Evolutionary conservation across 176 grass and related monocot genomes (phyloP), one percentile per base, ranked within the genome.

Genomic region (Saccharum officinarum): DNA sequence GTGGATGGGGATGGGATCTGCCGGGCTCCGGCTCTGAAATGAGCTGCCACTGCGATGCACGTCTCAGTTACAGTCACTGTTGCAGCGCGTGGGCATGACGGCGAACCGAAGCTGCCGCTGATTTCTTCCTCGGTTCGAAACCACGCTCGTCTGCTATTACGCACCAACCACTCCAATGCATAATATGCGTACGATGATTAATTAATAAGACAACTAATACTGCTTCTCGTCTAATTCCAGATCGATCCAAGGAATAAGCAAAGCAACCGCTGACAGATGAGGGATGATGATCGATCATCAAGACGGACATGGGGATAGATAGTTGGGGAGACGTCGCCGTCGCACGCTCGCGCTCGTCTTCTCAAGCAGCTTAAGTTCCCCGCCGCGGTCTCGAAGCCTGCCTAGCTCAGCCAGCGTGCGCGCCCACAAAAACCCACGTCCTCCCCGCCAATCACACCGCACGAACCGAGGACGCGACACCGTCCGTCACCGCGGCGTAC

Each of bases 251-350:
- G 46, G 57, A 82, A 85, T 52, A 17, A 52, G 15, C 13, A 47
- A 50, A 52, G 67, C 79, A 83, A 85, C 71, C 61, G 83, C 37
- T 79, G 74, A 60, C n/a, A 66, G 83, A 77, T 78, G 73, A 54
- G 41, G 28, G 30, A 7, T 5, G 73, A 62, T 23, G 55, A 60
- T 57, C 22, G 22, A n/a, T 60, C 55, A 75, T 31, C 14, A 37
- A 65, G 44, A 4, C 8, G 15, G 47, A 17, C 47, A 50, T 8
- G 54, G 54, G 18, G 50, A 47, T 47, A 13, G 30, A 31, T 73
- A 63, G 84, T 87, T 87, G 84, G 84, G 75, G 84, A 90, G 88
- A 71, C 80, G 84, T 90, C 89, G 84, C 80, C 80, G 46, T 87
- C 84, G 22, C 80, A 87, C 28, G 80, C 80, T 73, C 73, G 8